These are phyloP conservation scores for Suhomyces xylopsoci DNA, from an alignment of 805 yeast species.

Conservation along the genomic window DNA sequence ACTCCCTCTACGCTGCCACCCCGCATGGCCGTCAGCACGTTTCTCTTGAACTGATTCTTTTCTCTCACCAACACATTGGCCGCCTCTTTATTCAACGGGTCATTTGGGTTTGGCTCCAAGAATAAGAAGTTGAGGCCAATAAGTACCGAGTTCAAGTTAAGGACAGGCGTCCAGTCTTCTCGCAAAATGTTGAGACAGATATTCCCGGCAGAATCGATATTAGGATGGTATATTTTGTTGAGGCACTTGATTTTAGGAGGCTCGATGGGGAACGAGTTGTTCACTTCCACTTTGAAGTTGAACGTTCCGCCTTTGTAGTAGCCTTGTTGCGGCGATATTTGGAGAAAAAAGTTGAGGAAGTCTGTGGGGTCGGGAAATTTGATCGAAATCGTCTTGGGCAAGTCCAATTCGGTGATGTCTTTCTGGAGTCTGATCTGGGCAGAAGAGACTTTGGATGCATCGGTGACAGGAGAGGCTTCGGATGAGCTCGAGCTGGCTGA, in stretches of 20 bases:
- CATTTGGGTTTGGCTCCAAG: conserved; percentile 86
- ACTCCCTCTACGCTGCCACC: conserved; percentile 58
- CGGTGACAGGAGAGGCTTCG: not conserved
- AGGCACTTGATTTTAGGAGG: conserved; percentile 81
- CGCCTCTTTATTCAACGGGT: conserved; percentile 90
- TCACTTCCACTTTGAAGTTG: conserved; percentile 61
- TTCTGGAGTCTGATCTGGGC: conserved; percentile 77
- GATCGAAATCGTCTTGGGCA: conserved; percentile 56
- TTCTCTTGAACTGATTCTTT: conserved; percentile 44
- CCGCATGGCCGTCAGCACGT: conserved; percentile 62
- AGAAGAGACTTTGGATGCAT: conserved; percentile 32
- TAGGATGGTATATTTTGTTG: conserved; percentile 85
- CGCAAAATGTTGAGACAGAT: conserved; percentile 87
- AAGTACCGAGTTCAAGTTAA: conserved; percentile 74
- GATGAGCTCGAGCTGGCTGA: conserved; percentile 11
- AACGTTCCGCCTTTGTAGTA: conserved; percentile 68
- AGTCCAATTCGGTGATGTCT: conserved; percentile 66
- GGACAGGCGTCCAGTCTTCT: conserved; percentile 95
- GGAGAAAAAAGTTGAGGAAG: conserved; percentile 59
- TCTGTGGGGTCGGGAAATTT: conserved; percentile 51
- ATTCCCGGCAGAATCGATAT: conserved; percentile 86
- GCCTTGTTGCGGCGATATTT: conserved; percentile 68
- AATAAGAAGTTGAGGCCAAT: conserved; percentile 84
- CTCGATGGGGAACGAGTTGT: conserved; percentile 81
- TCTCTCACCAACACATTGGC: conserved; percentile 52